phyloP scores from a whole-genome alignment of 2,329 filamentous ascomycete genomes.

The Exophiala aquamarina region DNA sequence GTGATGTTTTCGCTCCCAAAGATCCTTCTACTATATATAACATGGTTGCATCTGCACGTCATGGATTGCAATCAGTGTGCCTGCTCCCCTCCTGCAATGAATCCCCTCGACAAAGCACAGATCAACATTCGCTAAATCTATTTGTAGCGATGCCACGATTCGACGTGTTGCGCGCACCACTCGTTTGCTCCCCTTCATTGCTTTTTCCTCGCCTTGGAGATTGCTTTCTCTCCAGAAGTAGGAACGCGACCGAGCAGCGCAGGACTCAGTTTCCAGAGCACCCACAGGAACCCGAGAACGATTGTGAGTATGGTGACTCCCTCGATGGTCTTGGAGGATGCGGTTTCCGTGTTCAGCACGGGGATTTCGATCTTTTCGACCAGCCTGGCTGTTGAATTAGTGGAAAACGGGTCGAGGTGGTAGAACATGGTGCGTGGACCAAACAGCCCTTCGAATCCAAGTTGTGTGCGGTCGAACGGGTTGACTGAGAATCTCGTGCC shows the following conservation, averaged over 20 bases:
- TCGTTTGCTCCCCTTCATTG: constrained; percentile 5
- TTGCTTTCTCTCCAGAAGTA: background rate
- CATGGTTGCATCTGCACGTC: no score
- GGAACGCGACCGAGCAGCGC: constrained; percentile 27
- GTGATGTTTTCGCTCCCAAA: no score
- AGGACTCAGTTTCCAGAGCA: constrained; percentile 59
- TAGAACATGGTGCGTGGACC: constrained; percentile 77
- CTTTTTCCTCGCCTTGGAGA: constrained; percentile 5
- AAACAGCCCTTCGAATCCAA: constrained; percentile 87
- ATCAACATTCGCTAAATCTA: no score
- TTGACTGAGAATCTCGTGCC: constrained; percentile 67
- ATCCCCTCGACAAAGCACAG: no score
- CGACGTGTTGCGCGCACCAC: no score
- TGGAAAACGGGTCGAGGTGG: constrained; percentile 62
- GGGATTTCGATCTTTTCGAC: constrained; percentile 62
- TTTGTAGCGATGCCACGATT: no score
- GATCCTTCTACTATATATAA: no score
- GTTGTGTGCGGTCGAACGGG: constrained; percentile 78
- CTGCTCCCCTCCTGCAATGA: no score
- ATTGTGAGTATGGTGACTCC: constrained; percentile 61
- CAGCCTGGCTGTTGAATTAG: constrained; percentile 36
- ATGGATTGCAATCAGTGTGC: no score
- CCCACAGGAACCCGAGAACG: constrained; percentile 66
- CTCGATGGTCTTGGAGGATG: constrained; percentile 50
- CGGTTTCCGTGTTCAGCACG: constrained; percentile 59